A percentile compares a stretch with the other conserved stretches of the same genome.
Conservation (phyloP, 768 basidiomycete species). For the Naganishia kalamii region DNA sequence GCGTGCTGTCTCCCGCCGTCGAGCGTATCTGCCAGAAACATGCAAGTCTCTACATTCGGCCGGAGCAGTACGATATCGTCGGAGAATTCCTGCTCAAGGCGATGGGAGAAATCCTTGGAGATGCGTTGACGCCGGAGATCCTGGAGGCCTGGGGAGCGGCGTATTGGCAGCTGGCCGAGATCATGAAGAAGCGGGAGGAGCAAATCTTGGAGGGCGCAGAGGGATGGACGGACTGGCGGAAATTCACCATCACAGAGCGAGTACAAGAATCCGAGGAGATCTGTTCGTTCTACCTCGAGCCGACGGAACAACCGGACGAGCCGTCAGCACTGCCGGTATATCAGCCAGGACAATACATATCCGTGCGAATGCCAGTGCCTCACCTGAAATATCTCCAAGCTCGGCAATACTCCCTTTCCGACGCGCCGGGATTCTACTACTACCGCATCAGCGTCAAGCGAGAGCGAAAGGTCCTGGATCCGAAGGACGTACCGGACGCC, state of each 20-base stretch:
- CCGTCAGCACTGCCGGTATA: slow-evolving; percentile 17
- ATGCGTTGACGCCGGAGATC: slow-evolving; percentile 28
- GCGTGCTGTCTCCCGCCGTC: slow-evolving; percentile 27
- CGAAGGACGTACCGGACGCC: neutral
- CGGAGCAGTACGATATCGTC: slow-evolving; percentile 31
- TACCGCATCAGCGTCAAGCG: slow-evolving; percentile 28
- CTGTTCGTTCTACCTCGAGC: slow-evolving; percentile 26
- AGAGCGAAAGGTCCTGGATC: slow-evolving; percentile 5
- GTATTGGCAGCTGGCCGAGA: slow-evolving; percentile 26
- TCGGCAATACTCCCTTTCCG: slow-evolving; percentile 27
- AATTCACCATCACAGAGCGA: slow-evolving; percentile 21
- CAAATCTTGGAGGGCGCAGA: slow-evolving; percentile 19
- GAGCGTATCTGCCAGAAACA: slow-evolving; percentile 31
- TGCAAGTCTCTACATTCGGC: slow-evolving; percentile 27
- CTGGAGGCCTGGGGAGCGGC: slow-evolving; percentile 30
- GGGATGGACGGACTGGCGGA: slow-evolving; percentile 26
- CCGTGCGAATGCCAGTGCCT: slow-evolving; percentile 21
- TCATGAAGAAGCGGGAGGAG: slow-evolving; percentile 26
- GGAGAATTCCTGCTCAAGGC: slow-evolving; percentile 30
- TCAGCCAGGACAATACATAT: slow-evolving; percentile 28
- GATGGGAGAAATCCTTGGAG: slow-evolving; percentile 29
- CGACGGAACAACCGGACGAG: neutral
- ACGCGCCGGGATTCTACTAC: slow-evolving; percentile 20
- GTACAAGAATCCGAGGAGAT: slow-evolving; percentile 28
- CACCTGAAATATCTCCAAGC: slow-evolving; percentile 25